Conservation (phyloP, 1,139 yeast genomes). For the Starmera stellimalicola region DNA sequence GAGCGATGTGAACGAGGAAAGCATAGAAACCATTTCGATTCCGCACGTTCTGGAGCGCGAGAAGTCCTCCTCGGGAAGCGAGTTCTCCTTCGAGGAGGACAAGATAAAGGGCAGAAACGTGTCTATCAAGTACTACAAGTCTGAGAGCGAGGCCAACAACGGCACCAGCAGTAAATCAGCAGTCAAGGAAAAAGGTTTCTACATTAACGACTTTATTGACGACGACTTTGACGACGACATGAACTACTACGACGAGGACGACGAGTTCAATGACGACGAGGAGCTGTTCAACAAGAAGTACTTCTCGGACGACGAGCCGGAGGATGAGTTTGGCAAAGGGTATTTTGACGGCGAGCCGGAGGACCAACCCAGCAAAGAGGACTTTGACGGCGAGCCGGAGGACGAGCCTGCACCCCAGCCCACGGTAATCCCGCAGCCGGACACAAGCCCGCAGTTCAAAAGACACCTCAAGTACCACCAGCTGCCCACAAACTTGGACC, state of each 20-base stretch:
- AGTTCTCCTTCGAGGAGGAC: constrained; percentile 52
- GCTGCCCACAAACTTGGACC: constrained; percentile 13
- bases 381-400: not conserved
- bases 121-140: constrained; percentile 51
- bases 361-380: not conserved
- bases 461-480: constrained; percentile 18
- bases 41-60: constrained; percentile 9
- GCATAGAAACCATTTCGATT: not conserved
- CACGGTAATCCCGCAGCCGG: not conserved
- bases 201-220: constrained; percentile 32
- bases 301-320: constrained; percentile 30
- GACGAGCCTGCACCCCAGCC: not conserved
- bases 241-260: constrained; percentile 32
- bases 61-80: constrained; percentile 20
- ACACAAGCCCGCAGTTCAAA: constrained; percentile 3
- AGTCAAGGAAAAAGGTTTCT: constrained; percentile 18
- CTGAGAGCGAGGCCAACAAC: constrained; percentile 15
- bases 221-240: constrained; percentile 45
- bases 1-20: not conserved
- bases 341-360: not conserved
- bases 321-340: constrained; percentile 9
- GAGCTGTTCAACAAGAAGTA: constrained; percentile 31
- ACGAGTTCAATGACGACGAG: constrained; percentile 30
- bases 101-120: constrained; percentile 49
- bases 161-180: constrained; percentile 6